Conservation (phyloP, 208 protist genomes). For the Cochliopodium minus region DNA sequence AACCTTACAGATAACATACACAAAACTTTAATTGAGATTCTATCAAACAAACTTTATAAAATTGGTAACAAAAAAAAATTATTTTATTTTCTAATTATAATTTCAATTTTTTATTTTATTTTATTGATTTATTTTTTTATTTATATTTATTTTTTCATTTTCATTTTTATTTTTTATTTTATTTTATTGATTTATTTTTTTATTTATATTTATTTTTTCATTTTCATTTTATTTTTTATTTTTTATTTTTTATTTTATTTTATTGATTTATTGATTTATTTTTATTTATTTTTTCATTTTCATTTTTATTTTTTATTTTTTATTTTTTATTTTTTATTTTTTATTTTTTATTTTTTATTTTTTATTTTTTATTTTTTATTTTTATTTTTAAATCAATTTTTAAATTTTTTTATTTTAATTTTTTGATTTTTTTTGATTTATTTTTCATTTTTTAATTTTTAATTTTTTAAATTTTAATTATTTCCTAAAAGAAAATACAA, state of each 20-base stretch:
- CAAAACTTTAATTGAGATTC: too few species aligned
- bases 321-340: conserved; percentile 5
- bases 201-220: conserved; percentile 3
- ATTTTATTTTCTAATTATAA: conserved; percentile 3
- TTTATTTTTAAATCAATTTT: not conserved
- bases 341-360: conserved; percentile 3
- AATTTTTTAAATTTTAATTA: conserved; percentile 7
- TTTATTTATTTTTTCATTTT: not conserved
- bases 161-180: conserved; percentile 3
- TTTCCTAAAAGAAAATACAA: too few species aligned
- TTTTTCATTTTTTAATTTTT: conserved; percentile 8
- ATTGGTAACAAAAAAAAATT: too few species aligned
- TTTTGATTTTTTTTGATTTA: conserved; percentile 6
- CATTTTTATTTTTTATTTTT: conserved; percentile 1
- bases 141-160: not conserved
- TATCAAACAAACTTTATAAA: too few species aligned
- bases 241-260: conserved; percentile 3
- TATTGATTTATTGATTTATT: not conserved
- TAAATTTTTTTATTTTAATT: conserved; percentile 5
- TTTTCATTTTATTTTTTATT: conserved; percentile 5
- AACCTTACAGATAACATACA: too few species aligned
- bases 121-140: conserved; percentile 2
- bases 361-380: conserved; percentile 3
- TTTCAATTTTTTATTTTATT: conserved; percentile 3
- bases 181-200: not conserved